A percentile compares a stretch with the other conserved stretches of the same genome.
Conservation (phyloP, 1,284 basidiomycete species). For the Cryptococcus sp. region DNA sequence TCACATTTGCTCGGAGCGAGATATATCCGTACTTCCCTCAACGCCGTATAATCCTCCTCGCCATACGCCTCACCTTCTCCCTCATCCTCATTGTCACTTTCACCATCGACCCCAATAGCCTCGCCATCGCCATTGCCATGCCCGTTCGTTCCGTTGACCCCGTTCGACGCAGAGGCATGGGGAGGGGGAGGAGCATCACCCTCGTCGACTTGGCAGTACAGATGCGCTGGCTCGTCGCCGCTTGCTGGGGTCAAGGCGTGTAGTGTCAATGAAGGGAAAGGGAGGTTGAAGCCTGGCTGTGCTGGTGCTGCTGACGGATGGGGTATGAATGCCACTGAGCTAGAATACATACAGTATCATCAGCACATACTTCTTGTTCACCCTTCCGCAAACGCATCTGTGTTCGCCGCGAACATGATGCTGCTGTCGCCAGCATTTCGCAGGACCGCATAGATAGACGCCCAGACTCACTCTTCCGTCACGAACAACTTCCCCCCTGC, state of each 20-base stretch:
- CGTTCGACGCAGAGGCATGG: not conserved
- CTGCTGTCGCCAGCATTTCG: slow-evolving; percentile 2
- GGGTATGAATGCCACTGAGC: slow-evolving; percentile 75
- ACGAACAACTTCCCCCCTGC: slow-evolving; percentile 70
- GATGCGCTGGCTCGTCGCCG: slow-evolving; percentile 59
- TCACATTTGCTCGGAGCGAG: slow-evolving; percentile 66
- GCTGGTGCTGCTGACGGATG: slow-evolving; percentile 48
- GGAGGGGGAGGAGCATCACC: slow-evolving; percentile 29
- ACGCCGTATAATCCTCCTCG: slow-evolving; percentile 60
- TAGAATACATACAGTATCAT: slow-evolving; percentile 41
- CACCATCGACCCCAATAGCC: not conserved
- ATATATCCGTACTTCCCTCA: slow-evolving; percentile 75
- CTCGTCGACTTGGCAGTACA: slow-evolving; percentile 89
- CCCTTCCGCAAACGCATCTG: too few species aligned
- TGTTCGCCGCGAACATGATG: too few species aligned
- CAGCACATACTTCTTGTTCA: slow-evolving; percentile 3
- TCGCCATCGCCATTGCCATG: too few species aligned
- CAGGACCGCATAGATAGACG: not conserved
- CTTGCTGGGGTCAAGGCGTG: slow-evolving; percentile 79
- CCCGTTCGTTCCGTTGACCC: slow-evolving; percentile 2
- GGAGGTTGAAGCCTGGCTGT: slow-evolving; percentile 70
- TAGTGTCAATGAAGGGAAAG: slow-evolving; percentile 80
- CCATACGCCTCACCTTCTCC: slow-evolving; percentile 58
- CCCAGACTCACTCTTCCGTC: slow-evolving; percentile 68
- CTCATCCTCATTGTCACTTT: slow-evolving; percentile 16